Base-by-base conservation (phyloP, 2,329 filamentous ascomycete genomes). In the Apiospora kogelbergensis region DNA sequence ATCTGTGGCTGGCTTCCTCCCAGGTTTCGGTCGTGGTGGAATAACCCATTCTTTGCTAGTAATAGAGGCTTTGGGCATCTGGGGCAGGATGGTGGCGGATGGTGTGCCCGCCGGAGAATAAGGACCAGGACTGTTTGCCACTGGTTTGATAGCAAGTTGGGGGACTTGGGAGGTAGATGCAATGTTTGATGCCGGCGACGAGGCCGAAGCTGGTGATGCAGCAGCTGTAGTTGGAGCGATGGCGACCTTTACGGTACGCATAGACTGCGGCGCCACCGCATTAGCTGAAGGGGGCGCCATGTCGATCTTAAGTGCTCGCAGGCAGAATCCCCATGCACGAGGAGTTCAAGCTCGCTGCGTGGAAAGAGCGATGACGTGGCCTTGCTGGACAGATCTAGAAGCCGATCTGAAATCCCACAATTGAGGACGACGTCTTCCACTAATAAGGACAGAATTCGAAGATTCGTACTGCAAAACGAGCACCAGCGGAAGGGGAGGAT, bases 1-100 rank as follows among this genome's bases (percentile, higher is more conserved):
- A 78, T 98, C 95, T 44, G 93, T 97, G 63, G 94, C 93, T 3
- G 95, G 95, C 85, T 98, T 98, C 74, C 95, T 90, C 65, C 95
- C 95, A 26, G 96, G 95, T 84, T 95, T 95, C 63, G 93, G 93
- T 70, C 93, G 88, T 37, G 93, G 93, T 30, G 93, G 93, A 60
- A 96, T 90, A 30, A 95, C 87, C 93, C 93, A 96, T 88, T 95
- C 92, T 80, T 91, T 95, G 75, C 88, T 92, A 44, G 93, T 95
- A 79, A 95, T 89, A 67, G 85, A 88, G 67, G 84, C 79, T 76
- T 85, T 86, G 65, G 84, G 83, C 45, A 77, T 74, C 71, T 84
- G 84, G 68, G 79, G 75, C 15, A 76, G 75, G 53, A 80, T 76
- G 67, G 77, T 76, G 45, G 84, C 82, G 64, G 81, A 81, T 71